These are phyloP conservation scores for Cucurbita argyrosperma DNA, from an alignment of 306 rosid genomes.

Conservation along the genomic window DNA sequence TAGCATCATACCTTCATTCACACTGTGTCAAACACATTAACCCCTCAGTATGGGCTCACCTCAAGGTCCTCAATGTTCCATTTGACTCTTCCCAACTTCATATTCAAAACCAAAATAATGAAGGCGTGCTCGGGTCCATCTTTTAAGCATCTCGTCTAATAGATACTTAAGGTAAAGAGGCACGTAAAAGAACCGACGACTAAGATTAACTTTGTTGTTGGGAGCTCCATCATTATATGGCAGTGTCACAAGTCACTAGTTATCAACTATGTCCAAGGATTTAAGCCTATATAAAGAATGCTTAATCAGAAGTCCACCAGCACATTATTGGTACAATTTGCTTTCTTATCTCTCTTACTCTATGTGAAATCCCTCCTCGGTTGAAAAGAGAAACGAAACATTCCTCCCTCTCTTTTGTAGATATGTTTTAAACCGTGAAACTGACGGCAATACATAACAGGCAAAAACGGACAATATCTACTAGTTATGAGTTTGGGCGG, in stretches of 20 bases:
- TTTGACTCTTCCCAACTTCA: slow-evolving; percentile 14
- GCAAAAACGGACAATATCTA: no score
- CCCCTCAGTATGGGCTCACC: neutral
- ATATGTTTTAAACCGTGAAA: no score
- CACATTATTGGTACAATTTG: slow-evolving; percentile 12
- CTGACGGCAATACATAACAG: no score
- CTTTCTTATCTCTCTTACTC: neutral
- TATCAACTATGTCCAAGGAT: neutral
- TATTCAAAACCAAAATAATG: slow-evolving; percentile 21
- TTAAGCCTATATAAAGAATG: neutral
- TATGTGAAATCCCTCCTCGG: neutral
- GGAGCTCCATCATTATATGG: neutral
- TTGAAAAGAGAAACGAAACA: no score
- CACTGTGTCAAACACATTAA: slow-evolving; percentile 1
- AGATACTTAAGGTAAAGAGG: neutral
- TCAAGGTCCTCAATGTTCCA: slow-evolving; percentile 10
- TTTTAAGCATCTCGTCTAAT: neutral
- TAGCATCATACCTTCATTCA: slow-evolving; percentile 7
- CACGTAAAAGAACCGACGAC: neutral
- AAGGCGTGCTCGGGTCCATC: neutral
- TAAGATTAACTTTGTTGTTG: neutral
- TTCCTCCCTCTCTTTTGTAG: no score
- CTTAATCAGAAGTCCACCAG: slow-evolving; percentile 12
- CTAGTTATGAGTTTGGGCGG: no score
- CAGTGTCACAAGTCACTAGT: neutral